phyloP scores from a whole-genome alignment of 2,329 filamentous ascomycete genomes.

The Dactylellina parvicollis region DNA sequence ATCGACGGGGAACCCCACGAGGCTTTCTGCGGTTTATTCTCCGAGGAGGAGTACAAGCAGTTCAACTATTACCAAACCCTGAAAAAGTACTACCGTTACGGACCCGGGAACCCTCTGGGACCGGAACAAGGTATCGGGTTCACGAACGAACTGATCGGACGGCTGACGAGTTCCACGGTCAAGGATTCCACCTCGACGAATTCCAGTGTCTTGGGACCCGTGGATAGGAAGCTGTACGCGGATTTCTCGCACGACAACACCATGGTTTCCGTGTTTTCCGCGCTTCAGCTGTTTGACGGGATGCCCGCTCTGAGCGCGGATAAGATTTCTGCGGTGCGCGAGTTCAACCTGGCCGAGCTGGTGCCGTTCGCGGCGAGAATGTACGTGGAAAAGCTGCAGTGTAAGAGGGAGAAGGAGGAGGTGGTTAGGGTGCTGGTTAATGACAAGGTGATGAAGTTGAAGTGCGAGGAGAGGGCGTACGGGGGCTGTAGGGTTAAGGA shows the following conservation, averaged over 20 bases:
- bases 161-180: slow-evolving; percentile 76
- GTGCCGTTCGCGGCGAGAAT: slow-evolving; percentile 85
- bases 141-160: slow-evolving; percentile 84
- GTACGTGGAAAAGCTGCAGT: slow-evolving; percentile 89
- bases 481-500: slow-evolving; percentile 75
- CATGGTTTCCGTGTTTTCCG: slow-evolving; percentile 79
- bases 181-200: slow-evolving; percentile 80
- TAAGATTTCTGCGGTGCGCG: slow-evolving; percentile 65
- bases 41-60: slow-evolving; percentile 74
- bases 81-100: slow-evolving; percentile 85
- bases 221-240: slow-evolving; percentile 75
- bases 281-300: slow-evolving; percentile 79
- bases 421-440: slow-evolving; percentile 83
- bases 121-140: slow-evolving; percentile 88
- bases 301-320: slow-evolving; percentile 68
- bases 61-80: slow-evolving; percentile 85
- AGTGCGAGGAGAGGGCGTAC: slow-evolving; percentile 74
- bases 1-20: slow-evolving; percentile 71
- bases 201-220: slow-evolving; percentile 77
- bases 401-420: slow-evolving; percentile 69
- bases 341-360: slow-evolving; percentile 79
- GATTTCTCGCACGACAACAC: slow-evolving; percentile 94
- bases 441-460: slow-evolving; percentile 78
- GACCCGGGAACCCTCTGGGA: slow-evolving; percentile 78
- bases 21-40: slow-evolving; percentile 80